A percentile compares a stretch with the other conserved stretches of the same genome.
Conservation (phyloP, 2,329 filamentous ascomycete genomes). For the Ramichloridium luteum region DNA sequence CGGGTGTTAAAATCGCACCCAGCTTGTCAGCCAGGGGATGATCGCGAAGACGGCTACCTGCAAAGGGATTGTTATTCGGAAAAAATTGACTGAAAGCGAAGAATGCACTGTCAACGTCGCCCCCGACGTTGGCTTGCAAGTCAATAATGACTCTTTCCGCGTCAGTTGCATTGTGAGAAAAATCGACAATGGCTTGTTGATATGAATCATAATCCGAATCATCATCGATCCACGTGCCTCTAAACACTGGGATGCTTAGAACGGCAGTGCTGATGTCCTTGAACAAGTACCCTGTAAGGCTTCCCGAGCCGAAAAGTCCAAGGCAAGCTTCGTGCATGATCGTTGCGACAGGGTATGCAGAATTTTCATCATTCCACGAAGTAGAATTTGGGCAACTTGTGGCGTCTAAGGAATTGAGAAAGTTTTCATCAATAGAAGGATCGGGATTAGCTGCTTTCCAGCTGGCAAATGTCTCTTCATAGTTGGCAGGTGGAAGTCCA, state of each 20-base stretch:
- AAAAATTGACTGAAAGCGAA: conserved; percentile 18
- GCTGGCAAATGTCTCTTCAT: conserved; percentile 3
- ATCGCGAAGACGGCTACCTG: conserved; percentile 7
- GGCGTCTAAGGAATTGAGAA: no score
- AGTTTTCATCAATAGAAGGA: background rate
- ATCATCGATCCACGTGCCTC: no score
- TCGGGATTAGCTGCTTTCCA: background rate
- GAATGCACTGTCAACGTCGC: conserved; percentile 12
- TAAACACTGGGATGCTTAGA: conserved; percentile 30
- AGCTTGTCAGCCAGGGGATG: conserved; percentile 13
- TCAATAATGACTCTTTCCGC: conserved; percentile 16
- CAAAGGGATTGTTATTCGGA: no score
- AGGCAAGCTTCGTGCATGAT: background rate
- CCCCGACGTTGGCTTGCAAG: conserved; percentile 18
- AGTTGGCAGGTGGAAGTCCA: conserved; percentile 7
- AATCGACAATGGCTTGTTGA: conserved; percentile 21
- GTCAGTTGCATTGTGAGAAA: conserved; percentile 10
- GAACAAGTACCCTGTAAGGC: conserved; percentile 9
- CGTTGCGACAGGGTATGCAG: conserved; percentile 1
- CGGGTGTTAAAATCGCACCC: conserved; percentile 12
- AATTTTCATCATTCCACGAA: conserved; percentile 3
- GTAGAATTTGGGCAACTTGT: conserved; percentile 7
- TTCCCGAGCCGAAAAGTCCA: conserved; percentile 1
- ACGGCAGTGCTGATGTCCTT: conserved; percentile 22
- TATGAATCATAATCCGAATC: conserved; percentile 22